phyloP scores from a whole-genome alignment of 2,329 filamentous ascomycete genomes.

The Tolypocladium tropicale region DNA sequence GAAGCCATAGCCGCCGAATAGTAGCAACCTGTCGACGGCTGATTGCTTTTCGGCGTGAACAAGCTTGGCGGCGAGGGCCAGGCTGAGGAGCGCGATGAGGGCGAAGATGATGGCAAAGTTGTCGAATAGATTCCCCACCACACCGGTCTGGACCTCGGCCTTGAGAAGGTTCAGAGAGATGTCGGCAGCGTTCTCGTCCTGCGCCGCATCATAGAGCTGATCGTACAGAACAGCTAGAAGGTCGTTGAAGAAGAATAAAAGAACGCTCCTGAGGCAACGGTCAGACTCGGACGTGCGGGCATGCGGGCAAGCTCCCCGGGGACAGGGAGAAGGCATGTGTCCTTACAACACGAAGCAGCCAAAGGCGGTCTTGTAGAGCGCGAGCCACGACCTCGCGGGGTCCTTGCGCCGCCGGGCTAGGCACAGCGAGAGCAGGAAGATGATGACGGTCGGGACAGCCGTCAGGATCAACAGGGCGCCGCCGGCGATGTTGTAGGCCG shows the following conservation, averaged over 20 bases:
- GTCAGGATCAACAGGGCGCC: constrained; percentile 5
- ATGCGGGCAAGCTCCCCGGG: no score
- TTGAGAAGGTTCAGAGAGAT: neutral
- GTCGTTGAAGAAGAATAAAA: constrained; percentile 1
- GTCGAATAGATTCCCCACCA: constrained; percentile 3
- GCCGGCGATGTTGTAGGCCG: neutral
- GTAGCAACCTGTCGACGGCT: constrained; percentile 6
- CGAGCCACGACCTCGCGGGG: constrained; percentile 12
- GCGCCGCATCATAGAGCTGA: neutral
- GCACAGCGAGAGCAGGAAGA: constrained; percentile 13
- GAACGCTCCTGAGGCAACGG: neutral
- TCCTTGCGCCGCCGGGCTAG: constrained; percentile 11
- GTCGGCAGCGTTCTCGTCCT: neutral
- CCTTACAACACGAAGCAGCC: constrained; percentile 14
- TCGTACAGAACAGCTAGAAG: neutral
- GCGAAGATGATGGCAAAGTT: constrained; percentile 7
- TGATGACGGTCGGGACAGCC: constrained; percentile 7
- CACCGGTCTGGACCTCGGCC: neutral
- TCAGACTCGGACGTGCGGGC: neutral
- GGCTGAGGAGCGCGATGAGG: constrained; percentile 13
- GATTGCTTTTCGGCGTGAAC: constrained; percentile 3
- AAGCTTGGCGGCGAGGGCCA: constrained; percentile 11
- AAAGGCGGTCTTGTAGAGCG: constrained; percentile 14
- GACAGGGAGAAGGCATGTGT: neutral
- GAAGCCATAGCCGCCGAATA: constrained; percentile 6